Percentiles rank a stretch among this genome's conserved stretches.
Evolutionary conservation across 306 rosid species (phyloP).

Genomic region (Mimosa pudica): DNA sequence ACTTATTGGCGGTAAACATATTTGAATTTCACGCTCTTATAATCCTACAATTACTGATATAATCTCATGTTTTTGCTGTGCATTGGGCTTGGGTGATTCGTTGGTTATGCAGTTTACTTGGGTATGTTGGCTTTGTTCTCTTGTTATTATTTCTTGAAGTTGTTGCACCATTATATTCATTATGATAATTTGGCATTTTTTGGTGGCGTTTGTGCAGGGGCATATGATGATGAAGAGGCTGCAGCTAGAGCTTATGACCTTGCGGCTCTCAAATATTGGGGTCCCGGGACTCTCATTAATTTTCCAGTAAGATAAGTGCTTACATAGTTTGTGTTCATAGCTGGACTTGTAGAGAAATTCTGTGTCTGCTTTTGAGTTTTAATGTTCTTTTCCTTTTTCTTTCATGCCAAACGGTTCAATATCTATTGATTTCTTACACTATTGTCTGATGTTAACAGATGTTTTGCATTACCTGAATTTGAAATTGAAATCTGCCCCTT

Average conservation of each 20-base stretch:
- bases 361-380: background rate
- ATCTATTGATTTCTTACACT: background rate
- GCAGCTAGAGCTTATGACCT: slow-evolving; percentile 99
- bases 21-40: background rate
- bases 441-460: slow-evolving; percentile 20
- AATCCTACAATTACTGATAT: slow-evolving; percentile 41
- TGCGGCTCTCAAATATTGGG: slow-evolving; percentile 99
- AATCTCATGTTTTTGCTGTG: slow-evolving; percentile 36
- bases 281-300: slow-evolving; percentile 96
- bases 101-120: slow-evolving; percentile 72
- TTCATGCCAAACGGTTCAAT: background rate
- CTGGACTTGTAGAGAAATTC: background rate
- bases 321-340: background rate
- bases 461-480: slow-evolving; percentile 12
- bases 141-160: background rate
- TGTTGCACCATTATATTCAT: background rate
- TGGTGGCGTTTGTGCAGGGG: slow-evolving; percentile 56
- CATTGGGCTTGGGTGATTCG: slow-evolving; percentile 42
- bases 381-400: background rate
- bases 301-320: slow-evolving; percentile 73
- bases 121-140: slow-evolving; percentile 60
- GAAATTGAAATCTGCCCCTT: background rate
- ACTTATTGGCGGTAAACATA: background rate
- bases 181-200: slow-evolving; percentile 15
- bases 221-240: slow-evolving; percentile 98